phyloP scores from a whole-genome alignment of 1,139 yeast species.

The Debaryomycetaceae sp. region DNA sequence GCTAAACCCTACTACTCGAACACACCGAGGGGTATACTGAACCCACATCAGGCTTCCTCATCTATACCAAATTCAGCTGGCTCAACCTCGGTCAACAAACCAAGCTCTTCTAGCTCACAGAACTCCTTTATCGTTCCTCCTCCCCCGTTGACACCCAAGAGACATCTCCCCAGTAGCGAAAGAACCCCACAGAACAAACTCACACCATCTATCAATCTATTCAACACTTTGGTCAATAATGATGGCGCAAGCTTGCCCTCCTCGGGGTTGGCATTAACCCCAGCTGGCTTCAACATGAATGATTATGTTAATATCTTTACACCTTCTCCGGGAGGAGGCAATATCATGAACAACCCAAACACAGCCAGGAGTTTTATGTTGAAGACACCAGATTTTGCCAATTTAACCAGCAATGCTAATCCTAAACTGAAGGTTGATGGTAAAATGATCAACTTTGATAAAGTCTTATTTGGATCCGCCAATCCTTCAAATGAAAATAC shows the following conservation, averaged over 20 bases:
- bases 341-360: constrained; percentile 8
- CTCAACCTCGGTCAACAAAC: constrained; percentile 11
- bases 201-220: constrained; percentile 40
- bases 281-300: constrained; percentile 77
- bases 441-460: constrained; percentile 44
- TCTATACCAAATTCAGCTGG: constrained; percentile 16
- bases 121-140: constrained; percentile 37
- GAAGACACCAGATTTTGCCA: constrained; percentile 44
- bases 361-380: constrained; percentile 26
- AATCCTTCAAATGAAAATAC: constrained; percentile 6
- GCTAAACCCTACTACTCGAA: constrained; percentile 41
- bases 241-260: constrained; percentile 35
- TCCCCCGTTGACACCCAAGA: constrained; percentile 47
- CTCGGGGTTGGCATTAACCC: constrained; percentile 46
- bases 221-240: constrained; percentile 16
- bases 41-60: constrained; percentile 1
- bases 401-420: constrained; percentile 19
- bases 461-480: constrained; percentile 25
- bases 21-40: constrained; percentile 24
- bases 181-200: constrained; percentile 44
- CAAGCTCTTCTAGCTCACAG: constrained; percentile 12
- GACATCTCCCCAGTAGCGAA: constrained; percentile 26
- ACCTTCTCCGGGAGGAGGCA: constrained; percentile 61
- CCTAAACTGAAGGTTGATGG: constrained; percentile 36
- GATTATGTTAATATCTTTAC: constrained; percentile 78